phyloP scores from a whole-genome alignment of 2,329 filamentous ascomycete genomes.

The Aspergillus pseudoglaucus region DNA sequence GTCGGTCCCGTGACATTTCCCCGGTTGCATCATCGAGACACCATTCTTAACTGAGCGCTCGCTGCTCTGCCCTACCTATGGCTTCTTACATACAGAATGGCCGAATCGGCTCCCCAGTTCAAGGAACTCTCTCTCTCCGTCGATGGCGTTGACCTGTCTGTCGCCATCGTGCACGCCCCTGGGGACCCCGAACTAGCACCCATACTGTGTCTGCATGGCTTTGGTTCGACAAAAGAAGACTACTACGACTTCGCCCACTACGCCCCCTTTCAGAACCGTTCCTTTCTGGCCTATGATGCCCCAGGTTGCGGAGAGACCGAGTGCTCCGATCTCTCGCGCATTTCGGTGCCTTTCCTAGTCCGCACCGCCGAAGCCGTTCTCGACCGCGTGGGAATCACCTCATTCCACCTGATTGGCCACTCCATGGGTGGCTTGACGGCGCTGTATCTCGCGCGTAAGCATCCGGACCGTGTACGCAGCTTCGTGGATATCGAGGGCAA shows the following conservation, averaged over 20 bases:
- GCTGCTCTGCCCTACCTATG: too few relatives aligned
- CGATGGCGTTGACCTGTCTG: conserved; percentile 14
- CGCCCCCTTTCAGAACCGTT: conserved; percentile 9
- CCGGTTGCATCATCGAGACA: background rate
- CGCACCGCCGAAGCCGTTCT: conserved; percentile 15
- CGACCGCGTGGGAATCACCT: conserved; percentile 11
- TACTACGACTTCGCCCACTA: conserved; percentile 13
- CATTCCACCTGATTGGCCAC: conserved; percentile 19
- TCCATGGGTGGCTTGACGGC: conserved; percentile 21
- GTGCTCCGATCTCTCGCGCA: conserved; percentile 12
- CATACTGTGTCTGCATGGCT: conserved; percentile 21
- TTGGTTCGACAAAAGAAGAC: conserved; percentile 22
- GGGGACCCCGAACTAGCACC: conserved; percentile 7
- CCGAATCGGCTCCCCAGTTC: background rate
- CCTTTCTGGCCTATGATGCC: conserved; percentile 17
- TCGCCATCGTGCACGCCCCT: conserved; percentile 12
- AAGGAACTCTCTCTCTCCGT: conserved; percentile 10
- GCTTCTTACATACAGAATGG: background rate
- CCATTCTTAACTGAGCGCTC: too few relatives aligned
- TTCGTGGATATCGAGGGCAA: conserved; percentile 21
- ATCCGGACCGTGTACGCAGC: conserved; percentile 13
- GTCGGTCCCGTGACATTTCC: background rate
- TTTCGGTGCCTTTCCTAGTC: conserved; percentile 19
- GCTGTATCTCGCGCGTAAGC: conserved; percentile 12
- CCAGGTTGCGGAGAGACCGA: conserved; percentile 17